Evolutionary conservation across 73 alveolate genomes (phyloP), one percentile per base, ranked within the genome.

Genomic region (Uronychia binucleata): DNA sequence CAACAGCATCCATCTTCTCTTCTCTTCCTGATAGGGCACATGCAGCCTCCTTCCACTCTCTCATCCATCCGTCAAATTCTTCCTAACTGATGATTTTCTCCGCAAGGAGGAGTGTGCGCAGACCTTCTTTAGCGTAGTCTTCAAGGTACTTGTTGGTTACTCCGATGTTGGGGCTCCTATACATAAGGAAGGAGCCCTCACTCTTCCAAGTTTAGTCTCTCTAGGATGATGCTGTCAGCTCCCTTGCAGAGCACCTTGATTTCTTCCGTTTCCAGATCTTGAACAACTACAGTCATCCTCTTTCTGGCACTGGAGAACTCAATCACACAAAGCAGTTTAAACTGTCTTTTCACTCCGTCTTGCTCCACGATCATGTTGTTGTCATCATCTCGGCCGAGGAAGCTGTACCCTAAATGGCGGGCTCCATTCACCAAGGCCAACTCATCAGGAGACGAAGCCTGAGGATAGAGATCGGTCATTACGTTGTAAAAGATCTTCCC

Each of bases 371-470:
- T 88, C 80, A 93, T 87, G 31, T 89, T 90, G 79, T 86, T 93
- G 30, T 94, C 94, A 59, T 94, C 93, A 77, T 98, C 99, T 79
- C 98, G 93, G 31, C 97, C 98, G 25, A 31, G 85, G 92, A 93
- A 97, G 77, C 85, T 91, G 32, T 86, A 81, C 0, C 99, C 99
- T 59, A 95, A 95, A 79, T 80, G 76, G 67, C 96, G 88, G 1
- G 98, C 98, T 14, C 96, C 98, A 79, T 94, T 90, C 25, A 95
- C 97, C 0, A 94, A 78, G 27, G 99, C 99, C 26, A 95, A 91
- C 81, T 97, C 99, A 89, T 97, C 99, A 33, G 99, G 99, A 1
- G 99, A 96, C n/a, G 98, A 93, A 28, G 98, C 96, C 30, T 95
- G 5, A n/a, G n/a, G 29, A 30, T 26, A 13, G 5, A 90, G 81